Base-by-base conservation (phyloP, 1,284 basidiomycete genomes). In the Inonotus obliquus region DNA sequence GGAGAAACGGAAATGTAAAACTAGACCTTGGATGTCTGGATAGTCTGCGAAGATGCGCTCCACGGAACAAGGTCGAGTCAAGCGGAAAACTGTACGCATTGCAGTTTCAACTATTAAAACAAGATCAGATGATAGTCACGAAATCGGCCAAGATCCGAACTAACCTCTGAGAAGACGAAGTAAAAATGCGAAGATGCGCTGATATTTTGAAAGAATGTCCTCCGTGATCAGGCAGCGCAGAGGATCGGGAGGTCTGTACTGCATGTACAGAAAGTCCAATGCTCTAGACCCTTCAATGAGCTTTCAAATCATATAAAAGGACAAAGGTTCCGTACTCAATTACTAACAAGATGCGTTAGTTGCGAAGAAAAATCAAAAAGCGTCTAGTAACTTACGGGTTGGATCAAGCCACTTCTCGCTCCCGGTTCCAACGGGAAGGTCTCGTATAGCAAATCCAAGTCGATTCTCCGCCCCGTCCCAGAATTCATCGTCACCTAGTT, bases 251-350 rank as follows among this genome's bases (percentile, higher is more conserved):
- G 91, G 86, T 65, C 87, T 88, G 73, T 95, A 96, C 64, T 92
- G 85, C 75, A 95, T 85, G 69, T 91, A 92, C 17, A 96, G 73
- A 68, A 94, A 96, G 72, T 95, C 93, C 44, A 95, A 73, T 7
- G 93, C 91, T 72, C 90, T 89, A 57, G 65, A 63, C 17, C 7
- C 51, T 44, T 62, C 69, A 67, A 58, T 59, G 41, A 59, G 19
- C 1, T 19, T 23, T 44, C 19, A 27, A 39, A 45, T 57, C 13
- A 6, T 29, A 51, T 9, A 55, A 32, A n/a, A 48, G 14, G 44
- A 32, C 25, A 61, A n/a, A 37, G 72, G 84, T 29, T n/a, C n/a
- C 55, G 59, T 70, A 85, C 85, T 90, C 82, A 38, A 87, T 83
- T 29, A 79, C 83, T 87, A 65, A 9, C 10, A 13, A 21, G 17